Base-by-base conservation (phyloP, 805 yeast species). In the Kluyveromyces aestuarii region DNA sequence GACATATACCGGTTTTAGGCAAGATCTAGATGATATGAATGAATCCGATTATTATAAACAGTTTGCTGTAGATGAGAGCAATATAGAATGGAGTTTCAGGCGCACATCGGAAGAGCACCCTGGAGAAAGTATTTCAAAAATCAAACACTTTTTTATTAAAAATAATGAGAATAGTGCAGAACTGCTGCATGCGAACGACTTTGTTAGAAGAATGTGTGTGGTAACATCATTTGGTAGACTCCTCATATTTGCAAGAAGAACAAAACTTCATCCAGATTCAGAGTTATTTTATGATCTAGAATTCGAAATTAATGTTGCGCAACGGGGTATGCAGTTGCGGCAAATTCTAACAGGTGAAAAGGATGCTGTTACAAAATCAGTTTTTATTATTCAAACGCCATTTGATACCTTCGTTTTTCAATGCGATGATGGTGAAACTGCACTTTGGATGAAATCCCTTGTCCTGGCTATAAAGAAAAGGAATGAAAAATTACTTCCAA, bases 151-250 rank as follows among this genome's bases (percentile, higher is more conserved):
- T 50, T 37, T 46, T 48, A 42, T 27, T 47, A 50, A 46, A 50
- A 42, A 44, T 9, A 37, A 35, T 10, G 49, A 56, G 6, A 33
- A 41, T 8, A 18, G 40, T 52, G 55, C 16, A 50, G 55, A 38
- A 56, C 59, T 48, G 16, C 33, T 46, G 41, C 53, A 52, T 41
- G 48, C 46, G 8, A 76, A 72, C 7, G 72, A 68, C 41, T 68
- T 69, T 46, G 63, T 71, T 48, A 69, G 72, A 9, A 74, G 86
- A 52, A 73, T 82, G 1, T 55, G 82, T 50, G 54, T 84, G 13
- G 67, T 82, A 0, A 84, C 90, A 1, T 71, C 79, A 1, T 74
- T 74, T 58, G 91, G 89, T 1, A 69, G 90, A 44, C 79, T 77
- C 0, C 62, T 85, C 50, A 58, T 84, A 1, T 78, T 84, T 51